phyloP scores from a whole-genome alignment of 257 asterid species.

The Solanum pimpinellifolium region DNA sequence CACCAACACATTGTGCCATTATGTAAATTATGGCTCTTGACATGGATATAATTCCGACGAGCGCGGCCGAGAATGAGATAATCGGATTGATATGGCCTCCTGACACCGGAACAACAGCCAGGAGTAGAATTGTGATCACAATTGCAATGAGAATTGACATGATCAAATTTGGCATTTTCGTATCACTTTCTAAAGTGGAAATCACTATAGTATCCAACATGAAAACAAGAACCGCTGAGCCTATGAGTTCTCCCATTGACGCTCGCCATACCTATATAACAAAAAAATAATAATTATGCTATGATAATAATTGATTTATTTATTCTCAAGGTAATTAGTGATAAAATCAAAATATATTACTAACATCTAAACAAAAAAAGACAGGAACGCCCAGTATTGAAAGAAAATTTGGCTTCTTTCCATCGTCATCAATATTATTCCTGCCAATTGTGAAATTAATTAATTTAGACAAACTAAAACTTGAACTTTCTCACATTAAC shows the following conservation, averaged over 20 bases:
- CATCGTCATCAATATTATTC: not conserved
- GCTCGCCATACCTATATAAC: constrained; percentile 58
- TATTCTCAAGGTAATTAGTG: not conserved
- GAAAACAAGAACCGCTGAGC: constrained; percentile 61
- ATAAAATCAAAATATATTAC: not conserved
- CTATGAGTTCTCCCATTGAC: constrained; percentile 55
- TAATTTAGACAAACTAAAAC: not conserved
- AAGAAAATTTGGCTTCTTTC: constrained; percentile 10
- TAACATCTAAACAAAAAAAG: constrained; percentile 33
- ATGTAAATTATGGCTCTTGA: constrained; percentile 49
- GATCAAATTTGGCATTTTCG: constrained; percentile 49
- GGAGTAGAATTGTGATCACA: constrained; percentile 38
- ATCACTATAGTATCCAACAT: constrained; percentile 62
- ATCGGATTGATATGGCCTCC: constrained; percentile 81
- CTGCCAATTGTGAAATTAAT: not conserved
- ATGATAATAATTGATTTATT: not conserved
- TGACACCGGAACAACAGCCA: constrained; percentile 62
- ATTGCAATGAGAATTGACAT: constrained; percentile 41
- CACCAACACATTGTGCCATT: constrained; percentile 46
- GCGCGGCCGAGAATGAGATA: constrained; percentile 59
- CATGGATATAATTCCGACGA: constrained; percentile 62
- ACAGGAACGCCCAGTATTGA: constrained; percentile 43
- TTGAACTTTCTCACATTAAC: not conserved
- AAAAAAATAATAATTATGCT: not conserved
- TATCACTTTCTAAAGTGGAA: constrained; percentile 33